These are phyloP conservation scores for Alternaria rosae DNA, from an alignment of 2,329 filamentous ascomycete genomes.

Conservation along the genomic window DNA sequence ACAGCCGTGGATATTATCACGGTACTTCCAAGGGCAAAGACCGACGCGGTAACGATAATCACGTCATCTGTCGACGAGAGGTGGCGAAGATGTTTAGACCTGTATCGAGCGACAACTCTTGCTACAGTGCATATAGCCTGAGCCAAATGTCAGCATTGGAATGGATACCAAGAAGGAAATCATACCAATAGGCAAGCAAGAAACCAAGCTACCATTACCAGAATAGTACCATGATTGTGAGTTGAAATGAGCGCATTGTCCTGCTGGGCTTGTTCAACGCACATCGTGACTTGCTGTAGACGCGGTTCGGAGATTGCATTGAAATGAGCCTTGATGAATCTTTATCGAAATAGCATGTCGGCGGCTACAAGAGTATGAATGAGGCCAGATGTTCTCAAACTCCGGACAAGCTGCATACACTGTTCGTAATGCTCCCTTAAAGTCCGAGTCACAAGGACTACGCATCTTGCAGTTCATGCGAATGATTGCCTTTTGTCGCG, in stretches of 20 bases:
- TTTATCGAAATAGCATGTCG: slow-evolving; percentile 24
- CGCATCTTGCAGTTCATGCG: slow-evolving; percentile 18
- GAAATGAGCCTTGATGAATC: slow-evolving; percentile 23
- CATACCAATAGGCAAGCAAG: slow-evolving; percentile 33
- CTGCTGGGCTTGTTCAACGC: slow-evolving; percentile 15
- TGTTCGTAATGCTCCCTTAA: slow-evolving; percentile 22
- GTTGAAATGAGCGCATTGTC: slow-evolving; percentile 30
- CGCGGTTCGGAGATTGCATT: slow-evolving; percentile 28
- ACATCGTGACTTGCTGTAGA: slow-evolving; percentile 21
- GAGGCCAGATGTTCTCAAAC: slow-evolving; percentile 15
- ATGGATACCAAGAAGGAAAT: neutral
- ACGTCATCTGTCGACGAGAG: slow-evolving; percentile 28
- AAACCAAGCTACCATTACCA: slow-evolving; percentile 38
- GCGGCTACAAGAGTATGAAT: slow-evolving; percentile 7
- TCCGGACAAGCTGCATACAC: slow-evolving; percentile 19
- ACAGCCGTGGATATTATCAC: slow-evolving; percentile 31
- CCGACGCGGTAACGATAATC: slow-evolving; percentile 25
- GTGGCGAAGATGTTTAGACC: slow-evolving; percentile 15
- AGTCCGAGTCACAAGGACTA: slow-evolving; percentile 19
- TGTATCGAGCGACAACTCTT: slow-evolving; percentile 27
- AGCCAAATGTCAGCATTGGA: slow-evolving; percentile 6
- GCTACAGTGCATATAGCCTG: slow-evolving; percentile 29
- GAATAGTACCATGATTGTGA: slow-evolving; percentile 34
- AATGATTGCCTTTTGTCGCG: slow-evolving; percentile 22
- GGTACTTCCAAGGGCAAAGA: slow-evolving; percentile 34